A percentile compares a stretch with the other conserved stretches of the same genome.
phyloP scores from a whole-genome alignment of 768 basidiomycete species.

The Coprinellus micaceus region DNA sequence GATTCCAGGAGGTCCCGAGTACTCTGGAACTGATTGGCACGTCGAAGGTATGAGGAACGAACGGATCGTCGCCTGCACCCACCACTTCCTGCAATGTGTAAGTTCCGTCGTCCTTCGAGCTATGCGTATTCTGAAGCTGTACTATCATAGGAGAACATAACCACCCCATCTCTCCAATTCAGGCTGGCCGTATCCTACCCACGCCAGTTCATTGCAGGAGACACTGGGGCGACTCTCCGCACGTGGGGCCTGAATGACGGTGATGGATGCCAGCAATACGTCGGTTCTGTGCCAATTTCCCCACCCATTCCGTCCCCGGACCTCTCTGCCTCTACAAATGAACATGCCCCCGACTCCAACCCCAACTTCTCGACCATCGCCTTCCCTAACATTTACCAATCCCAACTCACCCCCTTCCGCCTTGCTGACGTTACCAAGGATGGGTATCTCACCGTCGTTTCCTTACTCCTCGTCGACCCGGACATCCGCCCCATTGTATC shows the following conservation, averaged over 20 bases:
- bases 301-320: slow-evolving; percentile 26
- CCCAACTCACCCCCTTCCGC: slow-evolving; percentile 35
- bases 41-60: slow-evolving; percentile 54
- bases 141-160: slow-evolving; percentile 40
- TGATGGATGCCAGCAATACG: slow-evolving; percentile 46
- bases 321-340: too few relatives aligned
- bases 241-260: slow-evolving; percentile 49
- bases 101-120: slow-evolving; percentile 12
- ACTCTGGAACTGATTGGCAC: slow-evolving; percentile 40
- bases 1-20: slow-evolving; percentile 29
- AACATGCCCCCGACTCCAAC: too few relatives aligned
- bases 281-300: slow-evolving; percentile 36
- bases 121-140: too few relatives aligned
- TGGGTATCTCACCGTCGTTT: slow-evolving; percentile 41
- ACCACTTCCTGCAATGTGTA: slow-evolving; percentile 40
- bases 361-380: slow-evolving; percentile 22
- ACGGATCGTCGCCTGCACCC: slow-evolving; percentile 43
- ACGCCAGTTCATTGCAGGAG: slow-evolving; percentile 38
- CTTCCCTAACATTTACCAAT: slow-evolving; percentile 59
- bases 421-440: slow-evolving; percentile 37
- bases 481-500: slow-evolving; percentile 38
- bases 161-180: slow-evolving; percentile 34
- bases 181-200: slow-evolving; percentile 52
- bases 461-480: slow-evolving; percentile 49
- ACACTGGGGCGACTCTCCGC: slow-evolving; percentile 42